A percentile compares a stretch with the other conserved stretches of the same genome.
Evolutionary conservation across 345 rosid genomes (phyloP).

Genomic region (Aegle marmelos): DNA sequence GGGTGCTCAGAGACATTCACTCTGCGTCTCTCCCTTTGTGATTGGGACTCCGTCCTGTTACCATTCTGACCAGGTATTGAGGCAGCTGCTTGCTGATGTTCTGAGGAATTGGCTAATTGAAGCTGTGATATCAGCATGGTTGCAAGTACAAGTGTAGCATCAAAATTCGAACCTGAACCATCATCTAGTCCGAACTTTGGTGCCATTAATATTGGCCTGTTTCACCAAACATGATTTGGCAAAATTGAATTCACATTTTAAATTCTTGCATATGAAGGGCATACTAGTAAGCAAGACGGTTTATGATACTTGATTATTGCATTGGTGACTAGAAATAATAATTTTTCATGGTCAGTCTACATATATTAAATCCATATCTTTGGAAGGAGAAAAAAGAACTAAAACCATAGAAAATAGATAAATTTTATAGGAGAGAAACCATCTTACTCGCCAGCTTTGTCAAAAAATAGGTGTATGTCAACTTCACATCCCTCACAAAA

Average conservation of each 20-base stretch:
- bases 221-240: conserved; percentile 10
- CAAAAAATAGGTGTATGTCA: conserved; percentile 75
- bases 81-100: conserved; percentile 39
- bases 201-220: conserved; percentile 91
- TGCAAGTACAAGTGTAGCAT: conserved; percentile 84
- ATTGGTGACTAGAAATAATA: conserved; percentile 1
- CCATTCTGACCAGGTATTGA: conserved; percentile 36
- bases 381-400: not conserved
- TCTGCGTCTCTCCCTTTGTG: conserved; percentile 51
- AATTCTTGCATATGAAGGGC: not conserved
- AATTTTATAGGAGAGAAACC: conserved; percentile 7
- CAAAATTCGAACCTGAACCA: conserved; percentile 65
- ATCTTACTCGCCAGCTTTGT: conserved; percentile 95
- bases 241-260: not conserved
- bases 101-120: conserved; percentile 56
- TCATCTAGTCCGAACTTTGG: conserved; percentile 83
- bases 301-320: conserved; percentile 2
- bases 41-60: conserved; percentile 32
- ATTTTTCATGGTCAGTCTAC: not conserved
- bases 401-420: not conserved
- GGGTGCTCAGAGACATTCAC: conserved; percentile 57
- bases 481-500: conserved; percentile 91
- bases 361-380: not conserved
- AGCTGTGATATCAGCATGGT: conserved; percentile 88
- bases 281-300: not conserved